Evolutionary conservation across 2,329 filamentous ascomycete genomes (phyloP).

Genomic region (Aspergillus brunneoviolaceus): DNA sequence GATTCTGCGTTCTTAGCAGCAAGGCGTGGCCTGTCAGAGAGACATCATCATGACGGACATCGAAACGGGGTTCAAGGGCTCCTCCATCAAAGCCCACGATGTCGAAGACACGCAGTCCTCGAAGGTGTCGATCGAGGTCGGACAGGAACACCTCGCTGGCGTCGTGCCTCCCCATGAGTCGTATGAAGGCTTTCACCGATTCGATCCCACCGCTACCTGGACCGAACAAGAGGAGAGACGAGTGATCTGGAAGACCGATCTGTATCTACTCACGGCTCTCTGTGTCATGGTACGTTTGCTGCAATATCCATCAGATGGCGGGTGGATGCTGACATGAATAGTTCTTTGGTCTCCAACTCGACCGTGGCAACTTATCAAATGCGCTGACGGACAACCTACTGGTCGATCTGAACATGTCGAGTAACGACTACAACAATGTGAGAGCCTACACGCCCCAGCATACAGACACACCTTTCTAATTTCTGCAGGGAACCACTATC

Average conservation of each 20-base stretch:
- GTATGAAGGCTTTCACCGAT: constrained; percentile 28
- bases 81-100: constrained; percentile 2
- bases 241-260: constrained; percentile 47
- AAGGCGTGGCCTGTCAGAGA: background rate
- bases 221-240: constrained; percentile 46
- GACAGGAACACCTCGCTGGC: constrained; percentile 27
- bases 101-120: constrained; percentile 14
- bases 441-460: background rate
- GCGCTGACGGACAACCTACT: constrained; percentile 41
- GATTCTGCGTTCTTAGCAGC: background rate
- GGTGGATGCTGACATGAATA: background rate
- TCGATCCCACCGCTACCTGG: constrained; percentile 26
- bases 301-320: too few species aligned
- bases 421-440: constrained; percentile 42
- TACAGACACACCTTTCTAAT: too few species aligned
- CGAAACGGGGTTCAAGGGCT: constrained; percentile 20
- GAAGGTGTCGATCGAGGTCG: constrained; percentile 18
- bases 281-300: constrained; percentile 23
- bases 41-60: constrained; percentile 23
- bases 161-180: constrained; percentile 32
- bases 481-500: constrained; percentile 23
- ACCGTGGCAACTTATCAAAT: constrained; percentile 37
- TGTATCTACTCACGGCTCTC: constrained; percentile 21
- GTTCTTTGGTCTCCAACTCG: constrained; percentile 37
- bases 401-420: constrained; percentile 33